Evolutionary conservation across 1,139 yeast genomes (phyloP), one percentile per base, ranked within the genome.

Genomic region (Hemisphaericaspora subhashii): DNA sequence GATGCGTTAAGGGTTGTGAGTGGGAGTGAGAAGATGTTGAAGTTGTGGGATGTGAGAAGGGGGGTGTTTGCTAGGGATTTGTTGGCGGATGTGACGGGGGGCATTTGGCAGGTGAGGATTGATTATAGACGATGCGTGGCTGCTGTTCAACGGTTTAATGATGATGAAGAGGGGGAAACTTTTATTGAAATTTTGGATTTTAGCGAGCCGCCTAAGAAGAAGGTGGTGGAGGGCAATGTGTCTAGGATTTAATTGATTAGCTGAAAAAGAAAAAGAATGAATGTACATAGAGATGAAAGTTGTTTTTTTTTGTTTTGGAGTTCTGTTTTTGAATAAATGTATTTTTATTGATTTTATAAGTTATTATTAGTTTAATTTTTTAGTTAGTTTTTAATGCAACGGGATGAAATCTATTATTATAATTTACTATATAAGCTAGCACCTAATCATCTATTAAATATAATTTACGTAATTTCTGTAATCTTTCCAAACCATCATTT

Each of bases 61-160:
- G 98, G 98, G 0, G 72, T 73, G 49, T 77, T 84, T 46, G 80
- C 88, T 5, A 74, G 94, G 42, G 92, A 89, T 51, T 64, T 92
- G 42, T 68, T 89, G 40, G 72, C 77, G 3, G 95, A 86, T 56
- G 83, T 83, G 21, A 76, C 89, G 13, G 89, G 87, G 6, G 85
- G 88, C 23, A 89, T 92, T 22, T 92, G 98, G 98, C 96, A 94
- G 53, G 96, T 92, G 1, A 78, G 86, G 49, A 86, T 89, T 55
- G 95, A 88, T 57, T 80, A 81, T 46, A 77, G 86, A 43, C 72
- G 92, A 37, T 86, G 98, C 55, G 88, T 92, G 27, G 94, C 95
- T 15, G 98, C 98, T 0, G 95, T 90, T n/a, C 86, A 83, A 70
- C 74, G 83, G 51, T 69, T 60, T 42, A 53, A 53, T 15, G 61